Percentiles rank a stretch among this genome's conserved stretches.
These are phyloP conservation scores for Cercophora sp. DNA, from an alignment of 495 filamentous ascomycete species.

Conservation along the genomic window DNA sequence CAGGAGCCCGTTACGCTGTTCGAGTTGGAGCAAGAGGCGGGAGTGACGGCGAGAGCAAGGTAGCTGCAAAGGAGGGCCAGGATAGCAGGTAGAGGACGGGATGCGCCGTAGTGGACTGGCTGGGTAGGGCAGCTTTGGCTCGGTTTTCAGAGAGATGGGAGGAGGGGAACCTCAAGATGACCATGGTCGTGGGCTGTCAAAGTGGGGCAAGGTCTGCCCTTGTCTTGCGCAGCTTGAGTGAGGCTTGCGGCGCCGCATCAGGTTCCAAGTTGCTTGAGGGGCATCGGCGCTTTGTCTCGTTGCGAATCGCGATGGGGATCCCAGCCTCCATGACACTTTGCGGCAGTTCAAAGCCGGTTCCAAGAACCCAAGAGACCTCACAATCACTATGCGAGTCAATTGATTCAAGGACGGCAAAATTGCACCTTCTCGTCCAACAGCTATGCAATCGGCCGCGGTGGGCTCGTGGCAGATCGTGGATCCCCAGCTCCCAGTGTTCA, in stretches of 20 bases:
- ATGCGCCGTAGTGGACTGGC: background rate
- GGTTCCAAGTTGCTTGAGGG: background rate
- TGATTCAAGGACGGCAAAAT: too few species aligned
- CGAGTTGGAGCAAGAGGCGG: background rate
- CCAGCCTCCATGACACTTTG: too few species aligned
- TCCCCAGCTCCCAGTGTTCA: background rate
- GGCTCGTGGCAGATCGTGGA: too few species aligned
- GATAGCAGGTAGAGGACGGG: slow-evolving; percentile 1
- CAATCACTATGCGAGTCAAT: too few species aligned
- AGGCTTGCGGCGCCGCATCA: background rate
- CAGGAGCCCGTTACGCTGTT: background rate
- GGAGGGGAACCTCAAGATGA: background rate
- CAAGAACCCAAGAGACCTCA: too few species aligned
- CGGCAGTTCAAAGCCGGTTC: too few species aligned
- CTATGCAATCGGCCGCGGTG: too few species aligned
- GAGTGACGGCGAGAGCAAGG: background rate
- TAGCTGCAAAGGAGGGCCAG: slow-evolving; percentile 5
- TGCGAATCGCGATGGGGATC: too few species aligned
- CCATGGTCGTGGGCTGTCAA: slow-evolving; percentile 1
- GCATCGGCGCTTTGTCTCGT: too few species aligned
- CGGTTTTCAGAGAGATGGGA: background rate
- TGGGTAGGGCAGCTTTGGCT: background rate
- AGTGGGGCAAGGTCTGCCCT: slow-evolving; percentile 1
- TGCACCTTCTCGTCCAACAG: too few species aligned
- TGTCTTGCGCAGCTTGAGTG: too few species aligned